phyloP scores from a whole-genome alignment of 75 land plant genomes.

The Picea glauca region DNA sequence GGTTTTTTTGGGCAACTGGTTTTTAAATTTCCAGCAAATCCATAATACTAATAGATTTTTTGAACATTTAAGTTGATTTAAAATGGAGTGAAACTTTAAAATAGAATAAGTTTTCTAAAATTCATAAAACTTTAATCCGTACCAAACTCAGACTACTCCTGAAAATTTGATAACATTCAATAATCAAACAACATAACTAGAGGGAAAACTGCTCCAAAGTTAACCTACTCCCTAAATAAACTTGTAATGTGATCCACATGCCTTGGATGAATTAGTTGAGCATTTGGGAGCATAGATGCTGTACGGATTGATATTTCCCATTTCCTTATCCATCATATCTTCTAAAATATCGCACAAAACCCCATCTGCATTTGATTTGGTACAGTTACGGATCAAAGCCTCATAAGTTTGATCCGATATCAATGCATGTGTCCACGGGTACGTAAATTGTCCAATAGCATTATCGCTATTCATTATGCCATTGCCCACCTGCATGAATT shows the following conservation, averaged over 20 bases:
- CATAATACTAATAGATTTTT: no score
- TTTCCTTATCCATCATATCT: conserved; percentile 3
- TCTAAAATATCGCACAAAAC: no score
- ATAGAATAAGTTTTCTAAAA: no score
- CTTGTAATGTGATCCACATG: background rate
- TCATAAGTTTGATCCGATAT: conserved; percentile 57
- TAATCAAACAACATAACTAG: no score
- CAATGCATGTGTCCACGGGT: conserved; percentile 79
- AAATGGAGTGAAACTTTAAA: no score
- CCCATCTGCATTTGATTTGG: no score
- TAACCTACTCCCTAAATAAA: background rate
- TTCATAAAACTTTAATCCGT: no score
- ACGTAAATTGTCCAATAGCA: conserved; percentile 52
- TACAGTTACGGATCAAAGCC: conserved; percentile 3
- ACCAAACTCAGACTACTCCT: no score
- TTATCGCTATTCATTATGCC: conserved; percentile 56
- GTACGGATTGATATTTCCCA: conserved; percentile 38
- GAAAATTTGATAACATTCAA: no score
- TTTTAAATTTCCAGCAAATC: no score
- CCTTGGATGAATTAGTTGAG: conserved; percentile 16
- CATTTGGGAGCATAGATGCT: conserved; percentile 35
- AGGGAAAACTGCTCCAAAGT: background rate
- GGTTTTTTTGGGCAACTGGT: no score
- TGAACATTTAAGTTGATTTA: no score
- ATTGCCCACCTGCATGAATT: conserved; percentile 63